Base-by-base conservation (phyloP, 2,329 filamentous ascomycete genomes). In the Tricladium varicosporioides region DNA sequence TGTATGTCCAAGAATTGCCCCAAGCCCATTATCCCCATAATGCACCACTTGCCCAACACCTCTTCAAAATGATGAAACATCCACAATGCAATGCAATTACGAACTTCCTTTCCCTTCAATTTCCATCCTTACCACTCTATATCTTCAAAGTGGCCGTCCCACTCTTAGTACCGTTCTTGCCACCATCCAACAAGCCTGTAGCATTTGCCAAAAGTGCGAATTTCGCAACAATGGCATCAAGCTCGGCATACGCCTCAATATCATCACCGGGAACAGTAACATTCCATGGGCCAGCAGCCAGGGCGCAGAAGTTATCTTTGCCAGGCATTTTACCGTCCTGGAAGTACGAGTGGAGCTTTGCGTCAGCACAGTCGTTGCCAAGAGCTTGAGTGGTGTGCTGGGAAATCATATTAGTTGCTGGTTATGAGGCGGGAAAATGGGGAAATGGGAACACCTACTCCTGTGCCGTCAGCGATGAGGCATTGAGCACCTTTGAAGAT, bases 211-310 rank as follows among this genome's bases (percentile, higher is more conserved):
- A n/a, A 40, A 11, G 11, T 40, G 36, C 36, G 11, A 40, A 13
- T n/a, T 40, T 40, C 36, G 36, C 36, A 11, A 13, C n/a, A n/a
- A 40, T 40, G 11, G 36, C n/a, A 40, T 40, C 36, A 11, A 11
- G n/a, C n/a, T 40, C 36, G 11, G 10, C 36, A 40, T 40, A 40
- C 36, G 10, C n/a, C 36, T 40, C 36, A 10, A 40, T 40, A 40
- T 40, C n/a, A 10, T 27, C 31, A 15, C 55, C 56, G 5, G 19
- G 31, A 9, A 59, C 15, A 2, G 51, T 59, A 40, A 59, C 33
- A 33, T 55, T 40, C 50, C 47, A 64, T n/a, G 62, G 54, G 5
- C 59, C 63, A 10, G 32, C 44, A 42, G 63, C 60, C 13, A 58
- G 9, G 8, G 44, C 3, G 40, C 58, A 63, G 42, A 48, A 53